Evolutionary conservation across 1,139 yeast genomes (phyloP), one percentile per base, ranked within the genome.

Genomic region (Yamadazyma oceani): DNA sequence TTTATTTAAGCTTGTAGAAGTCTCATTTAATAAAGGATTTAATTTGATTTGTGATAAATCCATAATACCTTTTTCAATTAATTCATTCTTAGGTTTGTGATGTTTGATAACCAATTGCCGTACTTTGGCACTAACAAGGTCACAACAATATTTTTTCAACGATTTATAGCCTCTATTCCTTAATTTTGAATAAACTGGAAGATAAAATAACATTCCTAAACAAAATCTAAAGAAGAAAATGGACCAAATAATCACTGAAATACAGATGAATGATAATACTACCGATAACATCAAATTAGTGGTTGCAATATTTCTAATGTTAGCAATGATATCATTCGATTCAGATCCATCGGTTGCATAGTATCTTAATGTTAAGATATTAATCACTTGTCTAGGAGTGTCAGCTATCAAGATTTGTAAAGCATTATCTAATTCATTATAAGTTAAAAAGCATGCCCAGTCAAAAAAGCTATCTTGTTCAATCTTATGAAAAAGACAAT

Each of bases 371-470:
- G 96, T 86, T 47, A 85, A 64, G 19, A 89, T 85, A 55, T 88
- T 88, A 49, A 88, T 76, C 2, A 84, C 83, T 61, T 88, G 96
- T 58, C 96, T 75, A n/a, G 96, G 96, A 5, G 90, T 75, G 50
- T 88, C 96, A 1, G 95, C 90, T 32, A 85, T 65, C 14, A 85
- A 49, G 25, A 85, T 68, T 41, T 78, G 78, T 12, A 81, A 56
- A 55, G 92, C 86, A 34, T 76, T 74, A 46, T 81, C 80, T 39
- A 86, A 61, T 41, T 86, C 83, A 51, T 78, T 78, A 57, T 80
- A 86, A 4, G 82, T 74, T 50, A 78, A 77, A 47, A 87, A 78
- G 15, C 88, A 78, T 35, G 82, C 60, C 71, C 82, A 80, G 52
- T 86, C 95, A 48, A 77, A 77, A 35, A 74, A 73, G 24, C 75